Base-by-base conservation (phyloP, 306 rosid species). In the Echinosophora koreensis region DNA sequence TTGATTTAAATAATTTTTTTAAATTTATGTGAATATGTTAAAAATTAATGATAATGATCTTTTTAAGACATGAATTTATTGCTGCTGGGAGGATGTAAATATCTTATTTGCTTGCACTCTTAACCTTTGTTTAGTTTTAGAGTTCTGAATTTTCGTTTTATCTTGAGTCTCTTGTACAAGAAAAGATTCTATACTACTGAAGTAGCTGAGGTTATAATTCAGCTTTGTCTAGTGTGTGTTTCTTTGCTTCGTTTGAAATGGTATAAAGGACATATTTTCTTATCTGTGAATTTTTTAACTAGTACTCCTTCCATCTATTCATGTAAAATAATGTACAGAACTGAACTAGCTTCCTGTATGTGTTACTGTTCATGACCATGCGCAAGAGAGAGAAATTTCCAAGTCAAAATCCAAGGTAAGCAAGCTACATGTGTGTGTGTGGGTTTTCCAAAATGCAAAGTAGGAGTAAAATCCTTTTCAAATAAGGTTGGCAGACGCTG, bases 301-400 rank as follows among this genome's bases (percentile, higher is more conserved):
- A 32, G 46, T 18, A 47, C 39, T 18, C 35, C 58, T 9, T 65
- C 46, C 58, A 9, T 65, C 3, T 63, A 44, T 22, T 60, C 38
- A 51, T 52, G 78, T 50, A 54, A 47, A 58, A 27, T 50, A 54
- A 58, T 35, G 51, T 67, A 67, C 18, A 5, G 5, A 34, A 52
- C 32, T 47, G 55, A 67, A 58, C 50, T 38, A 9, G 72, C 30
- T 15, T 17, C n/a, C 11, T 50, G n/a, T 17, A 2, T 38, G 9
- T 69, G 65, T 4, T 34, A 73, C 85, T 89, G 72, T 84, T 83
- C 67, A 81, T 58, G 62, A 12, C 15, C 85, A 79, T 76, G 84
- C 81, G 76, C 27, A 71, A 57, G 83, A 68, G 66, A 42, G 74
- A 59, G 73, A 69, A 80, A 84, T 42, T 22, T 39, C 66, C 71